phyloP scores from a whole-genome alignment of 768 basidiomycete genomes.

The Amanita rubescens region DNA sequence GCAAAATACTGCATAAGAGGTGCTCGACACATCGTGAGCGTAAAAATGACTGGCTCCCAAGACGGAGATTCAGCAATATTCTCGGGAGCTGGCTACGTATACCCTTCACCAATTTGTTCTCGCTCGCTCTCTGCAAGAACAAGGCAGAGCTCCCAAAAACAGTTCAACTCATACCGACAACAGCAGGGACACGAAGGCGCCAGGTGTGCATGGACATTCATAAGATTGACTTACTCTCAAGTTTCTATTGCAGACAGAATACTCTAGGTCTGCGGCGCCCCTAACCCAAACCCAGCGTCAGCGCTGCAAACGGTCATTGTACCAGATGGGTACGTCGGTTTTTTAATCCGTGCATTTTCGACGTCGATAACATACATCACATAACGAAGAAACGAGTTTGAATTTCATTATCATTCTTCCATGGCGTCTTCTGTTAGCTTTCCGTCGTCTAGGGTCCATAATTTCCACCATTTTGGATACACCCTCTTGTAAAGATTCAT shows the following conservation, averaged over 20 bases:
- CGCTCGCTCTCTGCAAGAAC: conserved; percentile 18
- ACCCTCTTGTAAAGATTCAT: conserved; percentile 94
- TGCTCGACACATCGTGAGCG: background rate
- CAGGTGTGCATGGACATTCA: background rate
- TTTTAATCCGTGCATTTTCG: background rate
- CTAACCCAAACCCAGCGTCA: too few species aligned
- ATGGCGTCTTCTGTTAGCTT: conserved; percentile 3
- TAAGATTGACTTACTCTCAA: background rate
- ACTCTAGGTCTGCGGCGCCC: too few species aligned
- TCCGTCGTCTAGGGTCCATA: conserved; percentile 32
- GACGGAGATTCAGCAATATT: conserved; percentile 30
- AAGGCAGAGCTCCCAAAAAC: background rate
- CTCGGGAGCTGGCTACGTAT: conserved; percentile 40
- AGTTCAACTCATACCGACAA: background rate
- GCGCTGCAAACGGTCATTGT: background rate
- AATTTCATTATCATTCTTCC: conserved; percentile 6
- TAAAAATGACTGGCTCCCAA: conserved; percentile 13
- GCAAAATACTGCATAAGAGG: background rate
- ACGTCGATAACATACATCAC: background rate
- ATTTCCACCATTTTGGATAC: conserved; percentile 77
- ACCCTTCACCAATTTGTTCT: conserved; percentile 38
- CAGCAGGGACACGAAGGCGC: background rate
- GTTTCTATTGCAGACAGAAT: background rate
- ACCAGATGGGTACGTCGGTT: background rate
- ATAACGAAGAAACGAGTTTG: background rate